Evolutionary conservation across 768 basidiomycete genomes (phyloP), one percentile per base, ranked within the genome.

Genomic region (Clitopilus passeckerianus): DNA sequence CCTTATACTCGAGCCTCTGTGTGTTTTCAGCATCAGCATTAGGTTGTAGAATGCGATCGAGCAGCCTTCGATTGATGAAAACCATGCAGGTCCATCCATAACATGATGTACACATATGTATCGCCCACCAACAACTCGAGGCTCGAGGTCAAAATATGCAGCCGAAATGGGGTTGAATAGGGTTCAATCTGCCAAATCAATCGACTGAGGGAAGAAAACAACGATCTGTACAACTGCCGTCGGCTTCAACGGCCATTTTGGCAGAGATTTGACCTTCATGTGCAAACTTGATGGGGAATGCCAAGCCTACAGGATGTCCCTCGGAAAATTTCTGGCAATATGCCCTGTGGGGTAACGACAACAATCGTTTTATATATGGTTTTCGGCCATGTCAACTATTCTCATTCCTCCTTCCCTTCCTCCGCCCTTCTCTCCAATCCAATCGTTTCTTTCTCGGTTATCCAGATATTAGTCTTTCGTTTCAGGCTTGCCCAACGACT

Each of bases 391-490:
- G 34, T 37, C 53, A 23, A 34, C 12, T 16, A 20, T 52, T 30
- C 53, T 59, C 58, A 24, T 54, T 59, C 53, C 30, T 57, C 33
- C 22, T 30, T 46, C 53, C 37, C 52, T 57, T 59, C 54, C 54
- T 27, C 52, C 16, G 9, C 56, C 27, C 60, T 50, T 50, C 53
- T 50, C 46, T 58, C 60, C 60, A 64, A 52, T 61, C 61, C 61
- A 53, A 62, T 62, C 53, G 50, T 58, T 67, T 65, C 56, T 57
- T 58, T 59, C 61, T 61, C 43, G 56, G 59, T 60, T 62, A 60
- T 58, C 58, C 34, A 34, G 15, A 23, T 14, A 53, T 10, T 24
- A 61, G 60, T 60, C 54, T 66, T 63, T 61, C 61, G 58, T 60
- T 63, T 30, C 53, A 64, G 63, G 41, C 52, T 59, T 57, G 41